Evolutionary conservation across 495 filamentous ascomycete species (phyloP), one percentile per base, ranked within the genome.

Genomic region (Umbilicaria muhlenbergii): DNA sequence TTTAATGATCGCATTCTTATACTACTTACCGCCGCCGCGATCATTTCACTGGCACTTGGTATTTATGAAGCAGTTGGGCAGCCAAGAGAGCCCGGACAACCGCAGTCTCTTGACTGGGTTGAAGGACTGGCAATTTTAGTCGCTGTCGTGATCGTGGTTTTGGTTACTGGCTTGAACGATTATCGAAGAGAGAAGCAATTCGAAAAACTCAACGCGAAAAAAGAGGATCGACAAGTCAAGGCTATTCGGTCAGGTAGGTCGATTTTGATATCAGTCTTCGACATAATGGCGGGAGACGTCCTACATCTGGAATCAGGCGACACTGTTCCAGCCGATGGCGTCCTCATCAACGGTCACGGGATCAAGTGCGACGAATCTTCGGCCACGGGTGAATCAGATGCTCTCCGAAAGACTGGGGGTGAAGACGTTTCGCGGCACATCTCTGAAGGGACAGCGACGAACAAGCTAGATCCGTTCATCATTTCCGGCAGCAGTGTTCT

Each of bases 1-100:
- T 87, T 86, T 56, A 85, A 89, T 53, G 85, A 92, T 62, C 85
- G 85, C 47, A 81, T 92, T 16, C 66, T 92, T 41, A 81, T 89
- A 14, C 61, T 86, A 14, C 63, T 86, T 41, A 82, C 80, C 11
- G 66, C 73, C 32, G 83, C 82, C n/a, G 83, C 81, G 10, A 58
- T 83, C 31, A 65, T 86, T 15, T 85, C 80, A 3, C 66, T 86
- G 40, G 79, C 73, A 32, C 61, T 86, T 39, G 83, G 82, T 15
- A 67, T 86, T 3, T 86, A 86, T 52, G 77, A 85, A 58, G 62
- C 64, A 0, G 50, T 68, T 0, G 63, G 61, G 6, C 55, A 54
- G 10, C 34, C 38, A 3, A 45, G 69, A 14, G 59, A 61, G 4
- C 50, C 60, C 2, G 12, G 14, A 12, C 15, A 17, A 11, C 42